These are phyloP conservation scores for Chenopodium suecicum DNA, from an alignment of 148 eudicot genomes.

Conservation along the genomic window DNA sequence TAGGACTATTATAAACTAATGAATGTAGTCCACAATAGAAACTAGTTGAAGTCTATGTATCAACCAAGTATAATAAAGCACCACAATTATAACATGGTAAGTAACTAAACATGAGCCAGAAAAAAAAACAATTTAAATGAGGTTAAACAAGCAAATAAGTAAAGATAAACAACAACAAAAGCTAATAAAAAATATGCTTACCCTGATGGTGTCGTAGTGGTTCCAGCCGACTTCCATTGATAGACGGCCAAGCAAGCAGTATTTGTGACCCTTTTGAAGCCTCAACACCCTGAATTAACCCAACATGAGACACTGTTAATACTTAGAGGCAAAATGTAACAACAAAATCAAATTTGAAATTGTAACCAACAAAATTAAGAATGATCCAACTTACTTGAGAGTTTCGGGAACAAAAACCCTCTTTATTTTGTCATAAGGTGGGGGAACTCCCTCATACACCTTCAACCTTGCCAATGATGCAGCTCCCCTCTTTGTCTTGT, in stretches of 20 bases:
- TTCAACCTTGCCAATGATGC: slow-evolving; percentile 81
- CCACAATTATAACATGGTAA: no score
- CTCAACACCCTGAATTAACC: slow-evolving; percentile 50
- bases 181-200: slow-evolving; percentile 10
- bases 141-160: no score
- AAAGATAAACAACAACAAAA: no score
- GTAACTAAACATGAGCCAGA: no score
- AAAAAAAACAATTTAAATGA: no score
- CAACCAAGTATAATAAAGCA: no score
- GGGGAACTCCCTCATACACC: slow-evolving; percentile 78
- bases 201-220: slow-evolving; percentile 75
- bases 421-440: slow-evolving; percentile 72
- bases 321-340: neutral
- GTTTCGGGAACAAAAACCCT: slow-evolving; percentile 91
- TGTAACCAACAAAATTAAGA: neutral
- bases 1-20: no score
- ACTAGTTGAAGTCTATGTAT: no score
- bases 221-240: slow-evolving; percentile 83
- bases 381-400: slow-evolving; percentile 44
- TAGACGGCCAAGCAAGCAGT: slow-evolving; percentile 65
- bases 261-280: slow-evolving; percentile 66
- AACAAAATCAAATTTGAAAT: neutral
- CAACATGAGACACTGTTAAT: slow-evolving; percentile 23
- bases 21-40: no score
- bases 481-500: slow-evolving; percentile 87